A percentile compares a stretch with the other conserved stretches of the same genome.
Evolutionary conservation across 306 rosid species (phyloP).

Genomic region (Ormosia emarginata): DNA sequence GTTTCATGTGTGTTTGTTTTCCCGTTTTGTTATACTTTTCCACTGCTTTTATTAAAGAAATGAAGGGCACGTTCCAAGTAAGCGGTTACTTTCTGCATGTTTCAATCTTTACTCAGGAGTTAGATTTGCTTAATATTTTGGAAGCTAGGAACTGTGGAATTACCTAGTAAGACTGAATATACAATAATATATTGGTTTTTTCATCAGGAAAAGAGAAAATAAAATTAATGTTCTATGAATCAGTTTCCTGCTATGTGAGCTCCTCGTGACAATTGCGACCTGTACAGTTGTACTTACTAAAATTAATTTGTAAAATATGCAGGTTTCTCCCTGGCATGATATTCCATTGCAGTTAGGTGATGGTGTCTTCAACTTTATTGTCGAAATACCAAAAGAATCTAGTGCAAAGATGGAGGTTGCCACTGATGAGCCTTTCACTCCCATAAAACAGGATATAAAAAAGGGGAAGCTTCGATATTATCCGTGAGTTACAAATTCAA

Average conservation of each 20-base stretch:
- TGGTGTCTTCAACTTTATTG: conserved; percentile 66
- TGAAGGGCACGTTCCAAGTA: neutral
- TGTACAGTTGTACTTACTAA: neutral
- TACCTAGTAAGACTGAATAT: neutral
- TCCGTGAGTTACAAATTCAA: conserved; percentile 61
- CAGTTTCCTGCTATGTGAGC: neutral
- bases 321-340: conserved; percentile 99
- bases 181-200: neutral
- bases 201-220: neutral
- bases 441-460: conserved; percentile 91
- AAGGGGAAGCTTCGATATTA: conserved; percentile 94
- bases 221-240: neutral
- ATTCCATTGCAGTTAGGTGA: conserved; percentile 75
- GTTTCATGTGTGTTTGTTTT: neutral
- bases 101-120: neutral
- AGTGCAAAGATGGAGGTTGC: conserved; percentile 99
- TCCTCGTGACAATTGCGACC: neutral
- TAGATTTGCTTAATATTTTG: conserved; percentile 4
- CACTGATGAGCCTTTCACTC: conserved; percentile 83
- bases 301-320: neutral
- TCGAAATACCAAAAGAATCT: conserved; percentile 94
- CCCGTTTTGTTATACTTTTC: neutral
- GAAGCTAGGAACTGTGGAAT: neutral
- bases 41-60: neutral
- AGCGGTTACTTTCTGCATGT: neutral